Conservation (phyloP, 495 filamentous ascomycete genomes). For the Bacidia gigantensis region DNA sequence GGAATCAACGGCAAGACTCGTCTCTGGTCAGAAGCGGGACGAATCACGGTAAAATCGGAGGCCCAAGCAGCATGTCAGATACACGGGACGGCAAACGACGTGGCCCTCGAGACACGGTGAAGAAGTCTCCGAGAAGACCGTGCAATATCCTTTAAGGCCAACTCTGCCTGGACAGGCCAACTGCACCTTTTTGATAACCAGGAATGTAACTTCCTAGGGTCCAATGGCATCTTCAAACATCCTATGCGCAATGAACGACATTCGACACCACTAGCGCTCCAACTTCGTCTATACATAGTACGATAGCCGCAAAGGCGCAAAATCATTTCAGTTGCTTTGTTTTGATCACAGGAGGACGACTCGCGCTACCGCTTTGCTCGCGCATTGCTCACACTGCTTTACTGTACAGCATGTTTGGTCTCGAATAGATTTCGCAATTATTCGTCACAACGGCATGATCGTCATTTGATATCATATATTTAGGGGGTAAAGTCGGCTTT, state of each 20-base stretch:
- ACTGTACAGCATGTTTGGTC: neutral
- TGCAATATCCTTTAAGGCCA: conserved; percentile 7
- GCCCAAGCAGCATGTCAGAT: conserved; percentile 25
- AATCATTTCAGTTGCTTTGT: neutral
- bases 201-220: neutral
- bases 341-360: neutral
- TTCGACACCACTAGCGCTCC: neutral
- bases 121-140: neutral
- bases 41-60: conserved; percentile 27
- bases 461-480: neutral
- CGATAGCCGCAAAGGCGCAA: neutral
- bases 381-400: neutral
- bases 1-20: conserved; percentile 58
- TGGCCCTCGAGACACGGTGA: conserved; percentile 3
- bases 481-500: neutral
- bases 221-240: neutral
- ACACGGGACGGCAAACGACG: conserved; percentile 8
- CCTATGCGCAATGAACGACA: neutral
- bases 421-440: neutral
- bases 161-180: neutral
- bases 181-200: neutral
- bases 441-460: neutral
- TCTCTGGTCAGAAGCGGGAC: conserved; percentile 30
- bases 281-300: neutral
- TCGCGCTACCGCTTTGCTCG: neutral